Conservation (phyloP, 2,329 filamentous ascomycete genomes). For the Dactylellina haptotyla region DNA sequence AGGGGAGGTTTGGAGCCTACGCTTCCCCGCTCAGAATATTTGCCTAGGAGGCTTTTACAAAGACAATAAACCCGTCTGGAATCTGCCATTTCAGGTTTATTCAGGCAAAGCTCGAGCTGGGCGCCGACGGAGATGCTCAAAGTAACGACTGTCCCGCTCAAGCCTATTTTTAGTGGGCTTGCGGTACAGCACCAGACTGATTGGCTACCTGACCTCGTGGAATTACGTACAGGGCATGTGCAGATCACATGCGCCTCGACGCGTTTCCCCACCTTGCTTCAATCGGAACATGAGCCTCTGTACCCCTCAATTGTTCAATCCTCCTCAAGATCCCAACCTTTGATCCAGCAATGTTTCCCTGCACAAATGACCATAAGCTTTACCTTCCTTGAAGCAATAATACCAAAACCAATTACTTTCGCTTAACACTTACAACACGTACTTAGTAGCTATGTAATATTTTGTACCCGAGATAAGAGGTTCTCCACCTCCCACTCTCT, state of each 20-base stretch:
- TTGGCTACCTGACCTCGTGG: conserved; percentile 40
- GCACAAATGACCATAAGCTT: too few relatives aligned
- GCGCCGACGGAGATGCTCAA: too few relatives aligned
- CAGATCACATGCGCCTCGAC: conserved; percentile 26
- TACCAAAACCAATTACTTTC: too few relatives aligned
- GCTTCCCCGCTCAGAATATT: background rate
- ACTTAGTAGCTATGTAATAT: too few relatives aligned
- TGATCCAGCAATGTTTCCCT: background rate
- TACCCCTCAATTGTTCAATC: conserved; percentile 14
- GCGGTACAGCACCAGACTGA: background rate
- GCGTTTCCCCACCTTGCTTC: background rate
- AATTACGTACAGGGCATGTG: conserved; percentile 53
- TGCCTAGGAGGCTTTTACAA: too few relatives aligned
- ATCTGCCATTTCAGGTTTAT: background rate
- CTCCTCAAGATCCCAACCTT: background rate
- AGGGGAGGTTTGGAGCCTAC: background rate
- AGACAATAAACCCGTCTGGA: conserved; percentile 21
- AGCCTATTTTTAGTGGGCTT: conserved; percentile 33
- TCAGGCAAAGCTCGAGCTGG: background rate
- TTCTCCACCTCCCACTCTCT: background rate
- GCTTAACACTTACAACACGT: too few relatives aligned
- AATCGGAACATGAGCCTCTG: background rate
- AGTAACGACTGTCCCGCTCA: too few relatives aligned
- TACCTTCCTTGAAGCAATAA: too few relatives aligned
- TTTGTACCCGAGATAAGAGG: background rate